Conservation (phyloP, 192 early-diverging fungal species). For the Rhizoclosmatium globosum region DNA sequence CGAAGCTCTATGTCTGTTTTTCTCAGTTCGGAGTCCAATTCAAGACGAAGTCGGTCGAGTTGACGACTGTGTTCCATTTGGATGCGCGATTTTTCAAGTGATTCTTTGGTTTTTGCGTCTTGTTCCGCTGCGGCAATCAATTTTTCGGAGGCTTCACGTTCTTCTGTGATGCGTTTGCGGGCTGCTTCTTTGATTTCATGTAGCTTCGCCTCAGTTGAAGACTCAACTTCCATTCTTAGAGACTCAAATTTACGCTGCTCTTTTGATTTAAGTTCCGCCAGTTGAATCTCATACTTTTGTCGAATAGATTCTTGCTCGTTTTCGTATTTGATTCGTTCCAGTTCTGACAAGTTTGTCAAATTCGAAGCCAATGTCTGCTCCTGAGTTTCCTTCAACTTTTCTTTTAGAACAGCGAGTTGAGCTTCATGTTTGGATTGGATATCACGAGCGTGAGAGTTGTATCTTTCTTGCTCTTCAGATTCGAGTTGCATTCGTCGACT, state of each 20-base stretch:
- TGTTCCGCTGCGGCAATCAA: neutral
- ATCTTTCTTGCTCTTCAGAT: neutral
- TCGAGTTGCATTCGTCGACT: neutral
- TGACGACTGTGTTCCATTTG: constrained; percentile 9
- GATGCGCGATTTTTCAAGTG: constrained; percentile 8
- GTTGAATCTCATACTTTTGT: neutral
- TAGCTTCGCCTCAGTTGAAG: constrained; percentile 12
- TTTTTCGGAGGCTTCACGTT: constrained; percentile 5
- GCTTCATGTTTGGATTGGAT: constrained; percentile 11
- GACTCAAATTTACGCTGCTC: constrained; percentile 26
- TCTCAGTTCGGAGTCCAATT: neutral
- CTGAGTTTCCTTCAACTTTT: constrained; percentile 21
- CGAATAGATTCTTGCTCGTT: constrained; percentile 25
- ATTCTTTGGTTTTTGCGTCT: constrained; percentile 3
- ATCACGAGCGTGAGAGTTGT: neutral
- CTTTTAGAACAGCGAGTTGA: neutral
- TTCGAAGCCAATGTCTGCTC: constrained; percentile 18
- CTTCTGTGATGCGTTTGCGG: neutral
- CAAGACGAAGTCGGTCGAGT: constrained; percentile 1
- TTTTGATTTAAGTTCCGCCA: constrained; percentile 12
- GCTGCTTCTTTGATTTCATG: constrained; percentile 6
- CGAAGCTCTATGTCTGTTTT: constrained; percentile 14
- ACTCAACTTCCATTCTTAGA: constrained; percentile 14
- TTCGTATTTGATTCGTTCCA: constrained; percentile 30
- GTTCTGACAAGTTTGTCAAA: constrained; percentile 17